Base-by-base conservation (phyloP, 495 filamentous ascomycete genomes). In the Bacidia gigantensis region DNA sequence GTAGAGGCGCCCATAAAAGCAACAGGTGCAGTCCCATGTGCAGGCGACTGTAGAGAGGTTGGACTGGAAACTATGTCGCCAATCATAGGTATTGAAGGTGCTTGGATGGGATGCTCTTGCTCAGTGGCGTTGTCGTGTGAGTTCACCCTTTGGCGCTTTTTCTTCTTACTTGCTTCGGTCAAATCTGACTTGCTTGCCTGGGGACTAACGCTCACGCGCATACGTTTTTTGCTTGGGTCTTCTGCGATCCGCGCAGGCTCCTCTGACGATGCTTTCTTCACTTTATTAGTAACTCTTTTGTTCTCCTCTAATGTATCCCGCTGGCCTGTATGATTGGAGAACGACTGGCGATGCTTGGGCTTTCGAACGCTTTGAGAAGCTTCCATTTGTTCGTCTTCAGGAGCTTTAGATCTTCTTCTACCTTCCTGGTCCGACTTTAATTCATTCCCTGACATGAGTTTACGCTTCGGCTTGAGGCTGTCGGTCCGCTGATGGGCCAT, bases 121-220 rank as follows among this genome's bases (percentile, higher is more conserved):
- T 55, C 53, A 11, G 51, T 50, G 43, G 54, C 57, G 23, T 50
- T 56, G 20, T 50, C 60, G 10, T 60, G 51, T 26, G 70, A 67
- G 26, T 72, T 60, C 29, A 73, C 65, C 7, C 60, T 42, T 25
- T 70, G 68, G 45, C 73, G 60, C 67, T 70, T 83, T 61, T 65
- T 76, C 61, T 65, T 76, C 56, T 52, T 76, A 63, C 59, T 10
- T 56, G 55, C 24, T 66, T 59, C 72, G 18, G 63, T 71, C 69
- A 32, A 76, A 76, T 22, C 71, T 66, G 32, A 71, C 70, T 24
- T 72, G 73, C 47, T 71, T 75, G 52, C 78, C 44, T 84, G 80
- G 2, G 84, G 84, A 2, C 82, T 85, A 12, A 71, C 73, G 58
- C 84, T 87, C 49, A 71, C 69, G 38, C 84, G 77, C 56, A 78